A percentile compares a stretch with the other conserved stretches of the same genome.
Evolutionary conservation across 352 stramenopile genomes (phyloP).

Genomic region (Phytopythium litorale): DNA sequence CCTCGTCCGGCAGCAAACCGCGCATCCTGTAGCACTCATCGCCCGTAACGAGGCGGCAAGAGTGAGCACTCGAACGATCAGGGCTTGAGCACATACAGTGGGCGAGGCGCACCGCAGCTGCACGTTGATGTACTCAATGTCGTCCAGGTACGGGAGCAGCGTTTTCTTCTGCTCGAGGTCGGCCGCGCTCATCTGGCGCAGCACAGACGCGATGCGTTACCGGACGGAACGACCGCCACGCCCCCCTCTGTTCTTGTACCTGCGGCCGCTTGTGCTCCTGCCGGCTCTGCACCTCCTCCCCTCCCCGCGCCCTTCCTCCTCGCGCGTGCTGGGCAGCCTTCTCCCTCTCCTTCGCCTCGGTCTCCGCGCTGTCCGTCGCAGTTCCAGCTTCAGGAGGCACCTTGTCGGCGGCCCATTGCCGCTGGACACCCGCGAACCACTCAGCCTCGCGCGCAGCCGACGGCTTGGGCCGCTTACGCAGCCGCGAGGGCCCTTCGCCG

Average conservation of each 20-base stretch:
- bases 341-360: not conserved
- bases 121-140: slow-evolving; percentile 87
- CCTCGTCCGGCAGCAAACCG: slow-evolving; percentile 32
- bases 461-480: slow-evolving; percentile 5
- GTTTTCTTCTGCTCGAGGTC: slow-evolving; percentile 74
- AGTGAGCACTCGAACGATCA: not conserved
- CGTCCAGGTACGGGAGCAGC: slow-evolving; percentile 79
- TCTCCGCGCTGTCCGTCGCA: not conserved
- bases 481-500: not conserved
- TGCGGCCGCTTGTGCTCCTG: not conserved
- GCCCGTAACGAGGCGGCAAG: not conserved
- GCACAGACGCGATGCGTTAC: not conserved
- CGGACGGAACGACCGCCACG: too few relatives aligned
- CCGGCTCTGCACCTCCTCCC: not conserved
- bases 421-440: slow-evolving; percentile 5
- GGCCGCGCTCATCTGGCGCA: slow-evolving; percentile 46
- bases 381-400: not conserved
- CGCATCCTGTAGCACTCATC: slow-evolving; percentile 23
- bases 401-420: slow-evolving; percentile 8
- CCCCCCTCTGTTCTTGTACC: too few relatives aligned
- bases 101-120: slow-evolving; percentile 42
- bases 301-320: not conserved
- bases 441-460: slow-evolving; percentile 3
- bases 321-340: not conserved
- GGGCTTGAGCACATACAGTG: too few relatives aligned